phyloP scores from a whole-genome alignment of 2,329 filamentous ascomycete genomes.

The Aspergillus tanneri region DNA sequence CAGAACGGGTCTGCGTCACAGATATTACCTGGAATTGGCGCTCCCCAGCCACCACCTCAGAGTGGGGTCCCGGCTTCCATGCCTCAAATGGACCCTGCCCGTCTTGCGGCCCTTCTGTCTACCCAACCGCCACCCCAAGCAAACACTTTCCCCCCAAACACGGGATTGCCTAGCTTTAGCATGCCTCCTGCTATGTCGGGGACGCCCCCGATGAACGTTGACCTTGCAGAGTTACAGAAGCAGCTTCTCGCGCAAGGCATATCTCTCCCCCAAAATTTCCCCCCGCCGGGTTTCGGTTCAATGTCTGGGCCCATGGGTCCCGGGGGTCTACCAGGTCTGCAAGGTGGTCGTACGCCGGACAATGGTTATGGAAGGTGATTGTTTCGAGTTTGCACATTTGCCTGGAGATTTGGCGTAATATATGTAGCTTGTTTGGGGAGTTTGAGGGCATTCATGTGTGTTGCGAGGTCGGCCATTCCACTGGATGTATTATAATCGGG shows the following conservation, averaged over 20 bases:
- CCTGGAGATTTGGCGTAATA: conserved; percentile 24
- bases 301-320: conserved; percentile 28
- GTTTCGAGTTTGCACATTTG: conserved; percentile 45
- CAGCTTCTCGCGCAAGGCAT: conserved; percentile 39
- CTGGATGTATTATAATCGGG: conserved; percentile 14
- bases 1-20: conserved; percentile 45
- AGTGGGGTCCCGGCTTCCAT: conserved; percentile 36
- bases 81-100: conserved; percentile 50
- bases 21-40: conserved; percentile 50
- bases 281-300: conserved; percentile 42
- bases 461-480: conserved; percentile 1
- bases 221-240: conserved; percentile 40
- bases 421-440: conserved; percentile 16
- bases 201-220: conserved; percentile 46
- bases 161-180: conserved; percentile 39
- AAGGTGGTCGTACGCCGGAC: conserved; percentile 37
- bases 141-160: conserved; percentile 27
- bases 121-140: conserved; percentile 45
- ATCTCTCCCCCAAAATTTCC: conserved; percentile 36
- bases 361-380: conserved; percentile 42
- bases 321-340: conserved; percentile 35
- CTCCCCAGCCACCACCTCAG: conserved; percentile 40
- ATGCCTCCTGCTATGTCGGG: conserved; percentile 49
- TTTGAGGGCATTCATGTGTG: neutral
- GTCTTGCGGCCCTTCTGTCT: conserved; percentile 44